Evolutionary conservation across 768 basidiomycete genomes (phyloP).

Genomic region (Harrya chromipes): DNA sequence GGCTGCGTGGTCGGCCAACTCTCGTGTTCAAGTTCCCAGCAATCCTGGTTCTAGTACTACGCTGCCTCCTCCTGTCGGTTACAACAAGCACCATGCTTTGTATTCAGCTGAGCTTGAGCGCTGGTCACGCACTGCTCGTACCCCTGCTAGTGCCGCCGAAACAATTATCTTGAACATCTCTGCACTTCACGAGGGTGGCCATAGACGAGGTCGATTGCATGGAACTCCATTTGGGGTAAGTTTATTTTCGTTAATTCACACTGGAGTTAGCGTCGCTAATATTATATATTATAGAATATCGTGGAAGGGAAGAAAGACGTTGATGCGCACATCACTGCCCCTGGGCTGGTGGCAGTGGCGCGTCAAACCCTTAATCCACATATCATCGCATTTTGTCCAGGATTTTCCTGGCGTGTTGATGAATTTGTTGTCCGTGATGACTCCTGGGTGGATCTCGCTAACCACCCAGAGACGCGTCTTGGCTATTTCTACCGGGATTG

Average conservation of each 20-base stretch:
- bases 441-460: constrained; percentile 6
- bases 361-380: not conserved
- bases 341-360: not conserved
- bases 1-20: too few relatives aligned
- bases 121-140: too few relatives aligned
- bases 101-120: too few relatives aligned
- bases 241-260: too few relatives aligned
- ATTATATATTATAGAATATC: constrained; percentile 1
- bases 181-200: constrained; percentile 1
- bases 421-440: constrained; percentile 6
- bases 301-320: constrained; percentile 6
- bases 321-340: not conserved
- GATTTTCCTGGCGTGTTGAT: not conserved
- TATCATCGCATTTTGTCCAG: not conserved
- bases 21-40: too few relatives aligned
- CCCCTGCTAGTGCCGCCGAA: not conserved
- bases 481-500: constrained; percentile 8
- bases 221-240: constrained; percentile 5
- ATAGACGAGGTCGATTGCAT: not conserved
- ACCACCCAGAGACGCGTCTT: not conserved
- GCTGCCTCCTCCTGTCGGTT: too few relatives aligned
- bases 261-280: too few relatives aligned
- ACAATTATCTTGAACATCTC: constrained; percentile 2
- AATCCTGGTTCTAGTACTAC: too few relatives aligned
- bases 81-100: too few relatives aligned